Evolutionary conservation across 148 eudicot genomes (phyloP).

Genomic region (Diospyros lotus): DNA sequence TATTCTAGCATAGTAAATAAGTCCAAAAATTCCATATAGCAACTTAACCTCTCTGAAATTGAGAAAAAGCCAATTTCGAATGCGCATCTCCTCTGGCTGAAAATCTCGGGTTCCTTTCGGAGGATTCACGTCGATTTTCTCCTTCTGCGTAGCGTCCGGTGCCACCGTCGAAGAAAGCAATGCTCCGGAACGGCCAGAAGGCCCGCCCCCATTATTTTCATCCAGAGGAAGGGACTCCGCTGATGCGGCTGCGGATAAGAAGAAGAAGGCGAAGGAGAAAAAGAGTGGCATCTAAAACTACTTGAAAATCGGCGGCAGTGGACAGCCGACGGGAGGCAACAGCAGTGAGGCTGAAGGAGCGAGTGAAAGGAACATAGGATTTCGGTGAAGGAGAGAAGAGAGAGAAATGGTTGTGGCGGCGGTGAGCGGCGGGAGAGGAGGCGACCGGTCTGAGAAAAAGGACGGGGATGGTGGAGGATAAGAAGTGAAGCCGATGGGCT

Average conservation of each 20-base stretch:
- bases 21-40: not conserved
- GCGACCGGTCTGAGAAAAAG: too few relatives aligned
- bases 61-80: constrained; percentile 75
- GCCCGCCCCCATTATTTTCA: constrained; percentile 9
- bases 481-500: too few relatives aligned
- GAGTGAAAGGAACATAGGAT: too few relatives aligned
- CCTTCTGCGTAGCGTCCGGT: constrained; percentile 23
- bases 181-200: constrained; percentile 38
- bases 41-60: constrained; percentile 60
- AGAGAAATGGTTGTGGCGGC: too few relatives aligned
- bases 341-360: too few relatives aligned
- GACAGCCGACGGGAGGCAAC: too few relatives aligned
- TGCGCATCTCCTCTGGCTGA: constrained; percentile 95
- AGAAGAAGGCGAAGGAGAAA: not conserved
- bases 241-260: not conserved
- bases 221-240: constrained; percentile 11
- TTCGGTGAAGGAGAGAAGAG: too few relatives aligned
- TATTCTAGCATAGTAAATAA: too few relatives aligned
- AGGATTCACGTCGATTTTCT: constrained; percentile 74
- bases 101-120: constrained; percentile 96
- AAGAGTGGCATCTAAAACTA: constrained; percentile 1
- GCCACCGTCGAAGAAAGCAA: constrained; percentile 29
- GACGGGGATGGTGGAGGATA: too few relatives aligned
- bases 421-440: too few relatives aligned
- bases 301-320: not conserved